Evolutionary conservation across 768 basidiomycete genomes (phyloP).

Genomic region (Omphalotus guepiniiformis): DNA sequence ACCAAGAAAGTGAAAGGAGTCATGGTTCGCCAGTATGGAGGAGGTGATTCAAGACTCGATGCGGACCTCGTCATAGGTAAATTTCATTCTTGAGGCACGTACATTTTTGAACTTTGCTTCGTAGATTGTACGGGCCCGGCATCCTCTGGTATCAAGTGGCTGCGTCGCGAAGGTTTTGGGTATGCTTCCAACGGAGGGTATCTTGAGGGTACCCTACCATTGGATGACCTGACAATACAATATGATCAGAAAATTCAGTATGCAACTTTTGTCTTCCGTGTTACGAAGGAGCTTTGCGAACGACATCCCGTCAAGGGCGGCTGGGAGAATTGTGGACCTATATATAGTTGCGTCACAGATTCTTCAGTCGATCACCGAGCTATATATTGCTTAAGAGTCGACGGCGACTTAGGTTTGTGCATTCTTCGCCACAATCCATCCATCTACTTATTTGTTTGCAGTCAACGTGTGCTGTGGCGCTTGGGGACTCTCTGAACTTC

Average conservation of each 20-base stretch:
- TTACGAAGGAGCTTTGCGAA: slow-evolving; percentile 9
- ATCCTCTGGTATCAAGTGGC: slow-evolving; percentile 15
- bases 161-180: slow-evolving; percentile 10
- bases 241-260: slow-evolving; percentile 20
- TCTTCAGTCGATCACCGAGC: slow-evolving; percentile 4
- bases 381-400: background rate
- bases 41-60: slow-evolving; percentile 1
- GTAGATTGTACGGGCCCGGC: slow-evolving; percentile 18
- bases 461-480: too few relatives aligned
- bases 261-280: slow-evolving; percentile 10
- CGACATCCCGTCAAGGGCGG: slow-evolving; percentile 11
- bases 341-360: slow-evolving; percentile 8
- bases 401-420: slow-evolving; percentile 4
- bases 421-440: background rate
- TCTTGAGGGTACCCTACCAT: background rate
- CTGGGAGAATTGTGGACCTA: background rate
- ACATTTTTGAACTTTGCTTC: background rate
- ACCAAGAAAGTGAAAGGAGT: slow-evolving; percentile 6
- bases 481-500: too few relatives aligned
- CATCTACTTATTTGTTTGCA: slow-evolving; percentile 5
- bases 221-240: slow-evolving; percentile 7
- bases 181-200: background rate
- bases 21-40: slow-evolving; percentile 9
- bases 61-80: slow-evolving; percentile 17
- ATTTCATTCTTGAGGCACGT: background rate